Evolutionary conservation across 1,139 yeast species (phyloP).

Genomic region (Candida tetrigidarum): DNA sequence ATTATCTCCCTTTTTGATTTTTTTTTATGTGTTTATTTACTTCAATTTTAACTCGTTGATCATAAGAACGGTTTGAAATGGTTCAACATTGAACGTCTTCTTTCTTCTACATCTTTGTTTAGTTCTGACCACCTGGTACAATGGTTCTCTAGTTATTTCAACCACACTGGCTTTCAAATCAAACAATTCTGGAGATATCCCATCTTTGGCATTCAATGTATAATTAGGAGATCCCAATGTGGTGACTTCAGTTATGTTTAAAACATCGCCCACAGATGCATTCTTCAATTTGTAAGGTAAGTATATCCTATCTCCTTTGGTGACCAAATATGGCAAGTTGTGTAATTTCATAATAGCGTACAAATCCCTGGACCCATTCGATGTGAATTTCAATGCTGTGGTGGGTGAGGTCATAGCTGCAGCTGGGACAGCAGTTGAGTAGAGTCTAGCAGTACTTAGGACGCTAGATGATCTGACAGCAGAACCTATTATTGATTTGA

Average conservation of each 20-base stretch:
- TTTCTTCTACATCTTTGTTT: slow-evolving; percentile 86
- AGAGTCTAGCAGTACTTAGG: background rate
- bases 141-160: slow-evolving; percentile 86
- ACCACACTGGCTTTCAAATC: slow-evolving; percentile 76
- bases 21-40: background rate
- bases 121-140: slow-evolving; percentile 58
- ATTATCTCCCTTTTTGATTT: too few species aligned
- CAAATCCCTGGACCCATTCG: slow-evolving; percentile 49
- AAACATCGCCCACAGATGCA: slow-evolving; percentile 79
- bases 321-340: slow-evolving; percentile 84
- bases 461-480: background rate
- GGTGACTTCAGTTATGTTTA: slow-evolving; percentile 73
- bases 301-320: slow-evolving; percentile 84
- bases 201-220: slow-evolving; percentile 51
- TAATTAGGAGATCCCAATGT: slow-evolving; percentile 86
- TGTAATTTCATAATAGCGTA: slow-evolving; percentile 87
- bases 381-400: slow-evolving; percentile 65
- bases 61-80: slow-evolving; percentile 78
- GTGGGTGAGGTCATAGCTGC: slow-evolving; percentile 16
- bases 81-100: slow-evolving; percentile 79
- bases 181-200: slow-evolving; percentile 47
- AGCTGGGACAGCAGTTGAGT: slow-evolving; percentile 7
- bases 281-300: slow-evolving; percentile 77
- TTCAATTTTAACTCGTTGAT: slow-evolving; percentile 67
- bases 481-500: slow-evolving; percentile 1